Evolutionary conservation across 768 basidiomycete genomes (phyloP).

Genomic region (Amanita muscaria): DNA sequence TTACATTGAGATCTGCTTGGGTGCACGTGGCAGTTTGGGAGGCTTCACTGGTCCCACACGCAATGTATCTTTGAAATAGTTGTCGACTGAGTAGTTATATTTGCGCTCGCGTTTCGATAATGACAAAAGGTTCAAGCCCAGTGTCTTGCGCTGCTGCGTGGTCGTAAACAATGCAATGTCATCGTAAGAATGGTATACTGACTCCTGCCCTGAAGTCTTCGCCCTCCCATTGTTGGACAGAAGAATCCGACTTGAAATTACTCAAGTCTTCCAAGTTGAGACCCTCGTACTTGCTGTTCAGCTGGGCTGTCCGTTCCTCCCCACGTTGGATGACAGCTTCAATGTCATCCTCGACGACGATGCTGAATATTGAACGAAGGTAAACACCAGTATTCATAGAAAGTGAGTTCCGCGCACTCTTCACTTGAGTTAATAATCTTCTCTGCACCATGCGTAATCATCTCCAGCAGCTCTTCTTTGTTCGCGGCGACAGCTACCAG

Average conservation of each 20-base stretch:
- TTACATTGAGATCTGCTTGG: slow-evolving; percentile 80
- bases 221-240: slow-evolving; percentile 91
- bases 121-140: slow-evolving; percentile 73
- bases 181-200: slow-evolving; percentile 16
- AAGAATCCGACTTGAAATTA: slow-evolving; percentile 93
- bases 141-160: slow-evolving; percentile 47
- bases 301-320: slow-evolving; percentile 80
- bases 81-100: slow-evolving; percentile 89
- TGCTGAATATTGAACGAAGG: slow-evolving; percentile 27
- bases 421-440: slow-evolving; percentile 83
- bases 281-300: slow-evolving; percentile 88
- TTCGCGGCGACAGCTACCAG: slow-evolving; percentile 64
- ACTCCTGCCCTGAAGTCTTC: slow-evolving; percentile 83
- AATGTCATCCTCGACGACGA: slow-evolving; percentile 81
- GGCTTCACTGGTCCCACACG: slow-evolving; percentile 74
- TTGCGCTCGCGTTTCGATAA: slow-evolving; percentile 92
- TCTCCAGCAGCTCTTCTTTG: slow-evolving; percentile 95
- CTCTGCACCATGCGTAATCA: slow-evolving; percentile 97
- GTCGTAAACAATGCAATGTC: background rate
- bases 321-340: slow-evolving; percentile 89
- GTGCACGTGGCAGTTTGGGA: slow-evolving; percentile 75
- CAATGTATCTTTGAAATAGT: slow-evolving; percentile 90
- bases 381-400: background rate
- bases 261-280: slow-evolving; percentile 92
- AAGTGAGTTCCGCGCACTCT: slow-evolving; percentile 38